phyloP scores from a whole-genome alignment of 2,329 filamentous ascomycete genomes.

The Hymenoscyphus albidus region DNA sequence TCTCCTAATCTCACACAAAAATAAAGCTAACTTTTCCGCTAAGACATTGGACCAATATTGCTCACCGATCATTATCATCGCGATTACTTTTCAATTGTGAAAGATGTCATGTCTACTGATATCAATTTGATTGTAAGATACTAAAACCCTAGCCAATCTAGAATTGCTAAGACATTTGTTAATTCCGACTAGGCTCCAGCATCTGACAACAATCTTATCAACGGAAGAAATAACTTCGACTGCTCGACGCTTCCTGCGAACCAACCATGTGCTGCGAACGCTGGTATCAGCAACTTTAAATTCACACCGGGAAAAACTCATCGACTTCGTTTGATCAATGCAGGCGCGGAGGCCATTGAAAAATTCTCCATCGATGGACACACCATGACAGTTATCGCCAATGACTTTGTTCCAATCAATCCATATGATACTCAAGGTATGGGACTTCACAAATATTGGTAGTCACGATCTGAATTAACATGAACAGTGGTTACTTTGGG shows the following conservation, averaged over 20 bases:
- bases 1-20: background rate
- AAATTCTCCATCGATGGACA: constrained; percentile 45
- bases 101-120: constrained; percentile 36
- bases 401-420: constrained; percentile 49
- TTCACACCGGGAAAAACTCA: constrained; percentile 40
- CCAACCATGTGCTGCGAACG: constrained; percentile 16
- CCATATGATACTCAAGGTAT: constrained; percentile 20
- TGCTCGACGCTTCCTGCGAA: constrained; percentile 10
- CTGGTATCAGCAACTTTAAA: constrained; percentile 29
- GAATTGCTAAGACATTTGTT: background rate
- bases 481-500: constrained; percentile 49
- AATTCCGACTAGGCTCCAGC: background rate
- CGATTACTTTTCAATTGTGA: constrained; percentile 45
- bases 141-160: background rate
- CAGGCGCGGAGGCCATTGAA: constrained; percentile 42
- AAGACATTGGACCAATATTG: constrained; percentile 50
- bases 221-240: constrained; percentile 25
- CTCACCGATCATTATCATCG: constrained; percentile 39
- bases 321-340: constrained; percentile 45
- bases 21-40: background rate
- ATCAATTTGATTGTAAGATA: constrained; percentile 6
- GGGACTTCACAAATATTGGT: background rate
- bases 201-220: constrained; percentile 27
- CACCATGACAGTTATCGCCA: constrained; percentile 60
- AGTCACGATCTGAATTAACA: background rate